Evolutionary conservation across 2,329 filamentous ascomycete genomes (phyloP).

Genomic region (Alternaria brassicae): DNA sequence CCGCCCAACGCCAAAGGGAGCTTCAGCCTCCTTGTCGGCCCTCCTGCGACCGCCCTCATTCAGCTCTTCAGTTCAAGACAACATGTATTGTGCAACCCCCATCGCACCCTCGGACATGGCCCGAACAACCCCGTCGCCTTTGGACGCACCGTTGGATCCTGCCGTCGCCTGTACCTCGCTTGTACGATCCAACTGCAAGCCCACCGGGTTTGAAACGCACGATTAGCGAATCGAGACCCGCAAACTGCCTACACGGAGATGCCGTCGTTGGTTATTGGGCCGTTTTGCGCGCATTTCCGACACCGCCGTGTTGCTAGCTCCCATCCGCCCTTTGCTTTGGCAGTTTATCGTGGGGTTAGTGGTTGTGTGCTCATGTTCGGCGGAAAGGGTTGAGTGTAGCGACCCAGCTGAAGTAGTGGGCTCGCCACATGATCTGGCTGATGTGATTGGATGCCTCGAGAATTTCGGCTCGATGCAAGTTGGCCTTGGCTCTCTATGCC

Average conservation of each 20-base stretch:
- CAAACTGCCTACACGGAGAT: background rate
- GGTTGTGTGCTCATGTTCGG: constrained; percentile 5
- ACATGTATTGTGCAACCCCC: constrained; percentile 3
- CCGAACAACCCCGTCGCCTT: background rate
- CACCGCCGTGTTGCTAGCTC: background rate
- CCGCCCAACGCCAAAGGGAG: constrained; percentile 3
- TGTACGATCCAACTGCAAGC: constrained; percentile 5
- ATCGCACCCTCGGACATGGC: constrained; percentile 5
- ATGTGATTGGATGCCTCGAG: constrained; percentile 6
- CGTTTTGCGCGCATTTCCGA: constrained; percentile 2
- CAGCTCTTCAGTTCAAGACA: background rate
- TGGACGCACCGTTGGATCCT: constrained; percentile 6
- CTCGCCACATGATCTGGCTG: background rate
- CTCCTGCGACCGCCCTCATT: background rate
- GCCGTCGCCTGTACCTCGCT: constrained; percentile 2
- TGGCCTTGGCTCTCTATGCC: constrained; percentile 13
- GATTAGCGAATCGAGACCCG: constrained; percentile 3
- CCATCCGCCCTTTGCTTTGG: background rate
- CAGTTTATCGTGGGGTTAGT: constrained; percentile 7
- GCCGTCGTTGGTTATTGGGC: constrained; percentile 5
- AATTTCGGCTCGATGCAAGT: constrained; percentile 9
- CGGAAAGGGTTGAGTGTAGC: constrained; percentile 14
- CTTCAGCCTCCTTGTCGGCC: constrained; percentile 13
- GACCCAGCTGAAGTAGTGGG: constrained; percentile 7
- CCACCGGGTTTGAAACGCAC: constrained; percentile 7